These are phyloP conservation scores for Daldinia sp. DNA, from an alignment of 2,329 filamentous ascomycete genomes.

Conservation along the genomic window DNA sequence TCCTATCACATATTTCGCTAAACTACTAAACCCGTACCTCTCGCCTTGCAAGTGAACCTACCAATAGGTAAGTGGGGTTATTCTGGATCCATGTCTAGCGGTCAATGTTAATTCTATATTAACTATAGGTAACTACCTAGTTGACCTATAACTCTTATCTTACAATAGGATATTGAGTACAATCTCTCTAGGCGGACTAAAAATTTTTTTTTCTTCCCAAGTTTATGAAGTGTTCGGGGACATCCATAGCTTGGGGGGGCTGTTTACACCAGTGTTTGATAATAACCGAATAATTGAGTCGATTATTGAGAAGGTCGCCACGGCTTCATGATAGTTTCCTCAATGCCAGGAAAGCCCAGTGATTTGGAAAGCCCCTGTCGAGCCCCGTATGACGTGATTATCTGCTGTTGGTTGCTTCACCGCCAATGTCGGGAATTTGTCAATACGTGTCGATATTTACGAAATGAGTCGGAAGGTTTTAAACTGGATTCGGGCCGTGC, in stretches of 20 bases:
- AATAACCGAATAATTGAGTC: background rate
- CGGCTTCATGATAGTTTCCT: background rate
- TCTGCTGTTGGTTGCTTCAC: background rate
- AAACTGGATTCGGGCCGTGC: background rate
- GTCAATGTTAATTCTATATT: background rate
- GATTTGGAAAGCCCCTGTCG: background rate
- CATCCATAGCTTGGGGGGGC: background rate
- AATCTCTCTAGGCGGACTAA: background rate
- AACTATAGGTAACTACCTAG: no score
- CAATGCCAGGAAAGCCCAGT: no score
- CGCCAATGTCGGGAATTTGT: background rate
- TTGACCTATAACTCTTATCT: background rate
- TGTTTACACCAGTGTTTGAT: background rate
- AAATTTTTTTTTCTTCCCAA: no score
- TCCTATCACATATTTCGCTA: background rate
- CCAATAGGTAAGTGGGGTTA: background rate
- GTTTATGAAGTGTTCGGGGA: background rate
- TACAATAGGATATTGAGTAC: background rate
- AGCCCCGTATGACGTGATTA: background rate
- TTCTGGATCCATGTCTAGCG: background rate
- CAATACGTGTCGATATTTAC: background rate
- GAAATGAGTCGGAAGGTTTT: background rate
- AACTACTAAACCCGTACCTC: no score
- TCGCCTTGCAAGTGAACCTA: no score
- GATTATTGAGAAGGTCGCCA: background rate